Conservation (phyloP, 768 basidiomycete genomes). For the Kwoniella newhampshirensis region DNA sequence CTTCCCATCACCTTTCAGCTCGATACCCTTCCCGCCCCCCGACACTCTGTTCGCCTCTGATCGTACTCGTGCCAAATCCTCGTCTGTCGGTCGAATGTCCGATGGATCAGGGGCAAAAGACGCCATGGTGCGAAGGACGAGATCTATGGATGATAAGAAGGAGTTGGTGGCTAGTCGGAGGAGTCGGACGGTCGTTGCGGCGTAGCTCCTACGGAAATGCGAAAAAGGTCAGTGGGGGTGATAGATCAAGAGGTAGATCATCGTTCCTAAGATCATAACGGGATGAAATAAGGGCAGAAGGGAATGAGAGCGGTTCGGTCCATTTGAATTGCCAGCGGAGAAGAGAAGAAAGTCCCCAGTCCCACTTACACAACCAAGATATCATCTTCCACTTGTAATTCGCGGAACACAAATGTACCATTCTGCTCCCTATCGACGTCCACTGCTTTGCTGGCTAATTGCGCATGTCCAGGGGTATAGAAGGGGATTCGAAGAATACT, state of each 20-base stretch:
- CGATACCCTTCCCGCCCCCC: slow-evolving; percentile 12
- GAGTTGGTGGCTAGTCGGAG: slow-evolving; percentile 79
- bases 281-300: no score
- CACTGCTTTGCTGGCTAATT: slow-evolving; percentile 77
- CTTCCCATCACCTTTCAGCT: slow-evolving; percentile 30
- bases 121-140: slow-evolving; percentile 76
- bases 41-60: slow-evolving; percentile 15
- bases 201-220: slow-evolving; percentile 56
- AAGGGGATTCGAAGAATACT: slow-evolving; percentile 79
- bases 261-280: background rate
- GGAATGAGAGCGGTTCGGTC: no score
- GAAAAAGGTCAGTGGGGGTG: background rate
- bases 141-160: slow-evolving; percentile 84
- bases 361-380: slow-evolving; percentile 71
- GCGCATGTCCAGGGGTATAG: slow-evolving; percentile 68
- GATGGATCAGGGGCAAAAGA: slow-evolving; percentile 73
- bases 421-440: slow-evolving; percentile 85
- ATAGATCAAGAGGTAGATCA: background rate
- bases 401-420: slow-evolving; percentile 72
- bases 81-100: slow-evolving; percentile 22
- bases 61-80: slow-evolving; percentile 30
- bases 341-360: background rate
- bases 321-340: no score
- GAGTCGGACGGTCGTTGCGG: slow-evolving; percentile 71
- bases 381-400: slow-evolving; percentile 66